Evolutionary conservation across 129 eudicot genomes (phyloP).

Genomic region (Tanacetum coccineum): DNA sequence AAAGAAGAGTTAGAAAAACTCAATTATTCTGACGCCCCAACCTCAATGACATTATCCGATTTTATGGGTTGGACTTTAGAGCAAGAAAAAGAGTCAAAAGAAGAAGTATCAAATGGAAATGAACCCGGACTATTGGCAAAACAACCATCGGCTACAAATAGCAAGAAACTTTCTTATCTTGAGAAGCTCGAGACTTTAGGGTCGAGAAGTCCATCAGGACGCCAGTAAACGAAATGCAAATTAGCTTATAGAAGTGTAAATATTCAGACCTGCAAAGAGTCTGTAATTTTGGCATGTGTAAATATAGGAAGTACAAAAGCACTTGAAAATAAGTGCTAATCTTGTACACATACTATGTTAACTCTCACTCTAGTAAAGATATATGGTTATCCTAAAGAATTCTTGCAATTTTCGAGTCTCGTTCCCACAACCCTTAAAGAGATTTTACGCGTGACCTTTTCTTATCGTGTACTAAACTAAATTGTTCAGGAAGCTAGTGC

Average conservation of each 20-base stretch:
- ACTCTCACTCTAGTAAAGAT: constrained; percentile 22
- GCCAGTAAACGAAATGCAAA: constrained; percentile 37
- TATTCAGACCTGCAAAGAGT: constrained; percentile 32
- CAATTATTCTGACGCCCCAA: constrained; percentile 39
- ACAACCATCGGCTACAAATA: constrained; percentile 34
- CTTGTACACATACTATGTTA: constrained; percentile 29
- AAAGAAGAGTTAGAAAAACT: constrained; percentile 65
- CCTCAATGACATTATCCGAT: constrained; percentile 81
- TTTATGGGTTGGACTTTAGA: constrained; percentile 75
- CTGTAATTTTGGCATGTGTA: constrained; percentile 30
- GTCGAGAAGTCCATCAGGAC: constrained; percentile 72
- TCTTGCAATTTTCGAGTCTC: neutral
- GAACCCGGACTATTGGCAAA: constrained; percentile 30
- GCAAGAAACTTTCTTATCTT: constrained; percentile 57
- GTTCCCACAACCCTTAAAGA: neutral
- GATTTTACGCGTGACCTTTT: too few relatives aligned
- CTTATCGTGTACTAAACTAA: too few relatives aligned
- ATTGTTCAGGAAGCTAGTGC: too few relatives aligned
- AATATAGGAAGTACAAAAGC: constrained; percentile 28
- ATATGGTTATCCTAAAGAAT: constrained; percentile 16
- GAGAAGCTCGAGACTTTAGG: constrained; percentile 62
- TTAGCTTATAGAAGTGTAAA: constrained; percentile 30
- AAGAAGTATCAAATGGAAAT: constrained; percentile 31
- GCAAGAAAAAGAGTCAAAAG: constrained; percentile 38
- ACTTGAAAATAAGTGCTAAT: constrained; percentile 8